Percentiles rank a stretch among this genome's conserved stretches.
Evolutionary conservation across 345 rosid genomes (phyloP).

Genomic region (Moricandia arvensis): DNA sequence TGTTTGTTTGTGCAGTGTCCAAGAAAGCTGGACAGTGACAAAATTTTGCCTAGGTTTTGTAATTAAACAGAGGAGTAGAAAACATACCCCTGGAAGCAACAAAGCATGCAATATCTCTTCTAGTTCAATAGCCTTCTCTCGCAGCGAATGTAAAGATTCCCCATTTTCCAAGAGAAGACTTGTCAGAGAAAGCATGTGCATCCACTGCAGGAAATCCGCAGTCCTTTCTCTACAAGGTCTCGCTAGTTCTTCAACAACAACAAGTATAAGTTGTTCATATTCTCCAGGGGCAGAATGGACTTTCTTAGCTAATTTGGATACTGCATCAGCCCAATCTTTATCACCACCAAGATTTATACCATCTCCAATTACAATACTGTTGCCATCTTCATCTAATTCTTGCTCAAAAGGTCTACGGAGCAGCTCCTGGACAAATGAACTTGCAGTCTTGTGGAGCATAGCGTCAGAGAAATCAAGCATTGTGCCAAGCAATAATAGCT

Average conservation of each 20-base stretch:
- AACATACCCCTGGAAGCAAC: constrained; percentile 92
- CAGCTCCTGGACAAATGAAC: constrained; percentile 73
- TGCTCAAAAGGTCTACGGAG: constrained; percentile 71
- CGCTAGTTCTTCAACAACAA: constrained; percentile 70
- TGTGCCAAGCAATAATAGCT: constrained; percentile 79
- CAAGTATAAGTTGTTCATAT: constrained; percentile 74
- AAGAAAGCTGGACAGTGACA: not conserved
- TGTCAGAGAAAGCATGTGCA: constrained; percentile 87
- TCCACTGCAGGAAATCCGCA: constrained; percentile 92
- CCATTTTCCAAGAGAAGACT: constrained; percentile 81
- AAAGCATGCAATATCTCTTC: constrained; percentile 72
- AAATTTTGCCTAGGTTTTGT: not conserved
- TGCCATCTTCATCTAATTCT: constrained; percentile 78
- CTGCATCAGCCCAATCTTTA: constrained; percentile 87
- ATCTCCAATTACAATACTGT: constrained; percentile 74
- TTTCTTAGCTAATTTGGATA: constrained; percentile 64
- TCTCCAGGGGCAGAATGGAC: constrained; percentile 85
- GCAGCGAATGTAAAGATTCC: constrained; percentile 57
- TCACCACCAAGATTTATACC: constrained; percentile 94
- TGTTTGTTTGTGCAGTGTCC: not conserved
- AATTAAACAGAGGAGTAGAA: constrained; percentile 21
- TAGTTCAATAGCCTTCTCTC: constrained; percentile 66
- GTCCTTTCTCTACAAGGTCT: constrained; percentile 93
- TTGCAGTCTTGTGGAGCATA: constrained; percentile 71
- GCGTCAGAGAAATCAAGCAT: constrained; percentile 95